These are phyloP conservation scores for Solanum peruvianum DNA, from an alignment of 257 asterid species.

Conservation along the genomic window DNA sequence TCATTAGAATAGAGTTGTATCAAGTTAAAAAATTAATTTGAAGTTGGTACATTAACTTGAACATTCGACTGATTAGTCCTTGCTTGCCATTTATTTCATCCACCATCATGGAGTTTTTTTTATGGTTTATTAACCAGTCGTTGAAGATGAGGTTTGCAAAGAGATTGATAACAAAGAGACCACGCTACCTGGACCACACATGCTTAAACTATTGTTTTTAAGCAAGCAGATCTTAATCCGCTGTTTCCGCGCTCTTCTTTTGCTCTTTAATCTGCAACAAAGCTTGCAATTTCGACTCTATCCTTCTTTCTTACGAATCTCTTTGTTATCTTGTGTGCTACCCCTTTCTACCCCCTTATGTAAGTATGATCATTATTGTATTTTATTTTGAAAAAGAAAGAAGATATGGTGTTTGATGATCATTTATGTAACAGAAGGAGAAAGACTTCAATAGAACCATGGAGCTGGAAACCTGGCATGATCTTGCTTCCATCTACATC, in stretches of 20 bases:
- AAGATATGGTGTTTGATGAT: background rate
- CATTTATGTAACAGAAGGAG: constrained; percentile 30
- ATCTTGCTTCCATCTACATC: constrained; percentile 70
- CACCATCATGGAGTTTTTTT: background rate
- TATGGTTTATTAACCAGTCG: background rate
- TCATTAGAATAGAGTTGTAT: background rate
- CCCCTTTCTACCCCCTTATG: background rate
- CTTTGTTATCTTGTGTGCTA: background rate
- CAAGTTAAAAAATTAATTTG: background rate
- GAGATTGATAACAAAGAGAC: background rate
- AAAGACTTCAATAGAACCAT: constrained; percentile 19
- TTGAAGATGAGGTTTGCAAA: background rate
- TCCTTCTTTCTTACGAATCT: background rate
- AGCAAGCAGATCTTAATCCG: background rate
- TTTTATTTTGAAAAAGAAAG: background rate
- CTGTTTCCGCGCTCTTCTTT: background rate
- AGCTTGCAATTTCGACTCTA: background rate
- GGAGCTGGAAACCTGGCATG: constrained; percentile 83
- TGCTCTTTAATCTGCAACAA: background rate
- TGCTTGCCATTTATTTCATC: background rate
- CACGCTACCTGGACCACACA: background rate
- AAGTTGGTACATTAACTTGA: background rate
- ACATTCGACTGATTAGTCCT: background rate
- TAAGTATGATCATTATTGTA: background rate
- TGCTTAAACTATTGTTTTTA: background rate